Base-by-base conservation (phyloP, 2,329 filamentous ascomycete genomes). In the Byssochlamys sp. region DNA sequence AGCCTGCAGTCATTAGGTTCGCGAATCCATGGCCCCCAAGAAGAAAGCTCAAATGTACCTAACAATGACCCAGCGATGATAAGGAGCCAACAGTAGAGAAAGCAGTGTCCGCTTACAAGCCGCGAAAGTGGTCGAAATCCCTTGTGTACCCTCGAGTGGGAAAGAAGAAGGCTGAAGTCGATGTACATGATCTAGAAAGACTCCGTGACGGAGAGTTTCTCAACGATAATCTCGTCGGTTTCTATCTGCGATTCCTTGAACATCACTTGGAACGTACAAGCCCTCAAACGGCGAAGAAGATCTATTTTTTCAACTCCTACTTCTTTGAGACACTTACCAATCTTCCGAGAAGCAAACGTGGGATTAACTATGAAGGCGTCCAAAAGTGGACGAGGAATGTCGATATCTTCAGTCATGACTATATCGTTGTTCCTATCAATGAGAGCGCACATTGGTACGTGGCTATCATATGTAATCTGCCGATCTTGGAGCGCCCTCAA, bases 251-350 rank as follows among this genome's bases (percentile, higher is more conserved):
- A 29, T 89, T 85, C 63, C 76, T 92, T 4, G 85, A 91, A 67
- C 75, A 81, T 58, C 73, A 81, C 49, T 71, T 88, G 35, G 80
- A 84, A 61, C 72, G 76, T 45, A 75, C 80, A 10, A 77, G 80
- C 1, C 80, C 83, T 0, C 77, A 83, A 52, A 64, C 85, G 3
- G 75, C 84, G 0, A 77, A 83, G 59, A 84, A 84, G 55, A 84
- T 95, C 2, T 90, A 95, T 69, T 88, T 96, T 64, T 92, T 95
- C 77, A 97, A 91, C 69, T 94, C 90, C 0, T 96, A 90, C 73
- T 96, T 97, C 73, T 97, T 89, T 68, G 84, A 87, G 24, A 87
- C 86, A 53, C 79, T 97, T 51, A 89, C 82, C 19, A 85, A 84
- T 31, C 73, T 73, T 6, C 71, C 74, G 14, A 79, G 78, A 58